Evolutionary conservation across 306 rosid species (phyloP).

Genomic region (Carpinus viminea): DNA sequence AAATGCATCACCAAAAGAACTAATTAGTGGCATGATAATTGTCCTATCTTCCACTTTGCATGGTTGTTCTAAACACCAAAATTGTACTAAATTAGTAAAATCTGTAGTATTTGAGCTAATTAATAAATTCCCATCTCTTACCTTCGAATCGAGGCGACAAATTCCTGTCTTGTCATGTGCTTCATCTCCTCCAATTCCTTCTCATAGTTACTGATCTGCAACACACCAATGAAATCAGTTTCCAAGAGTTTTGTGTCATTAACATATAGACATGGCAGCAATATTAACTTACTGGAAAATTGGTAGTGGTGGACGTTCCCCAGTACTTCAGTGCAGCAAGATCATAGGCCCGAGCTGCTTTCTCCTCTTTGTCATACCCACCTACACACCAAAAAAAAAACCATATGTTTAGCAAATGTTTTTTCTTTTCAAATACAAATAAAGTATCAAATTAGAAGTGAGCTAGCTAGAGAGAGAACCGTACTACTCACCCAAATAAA

Average conservation of each 20-base stretch:
- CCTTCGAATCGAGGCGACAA: constrained; percentile 98
- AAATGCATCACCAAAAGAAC: constrained; percentile 16
- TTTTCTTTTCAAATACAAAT: background rate
- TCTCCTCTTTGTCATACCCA: constrained; percentile 99
- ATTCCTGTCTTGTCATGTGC: constrained; percentile 98
- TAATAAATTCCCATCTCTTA: constrained; percentile 1
- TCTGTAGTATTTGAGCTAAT: background rate
- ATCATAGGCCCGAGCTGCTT: constrained; percentile 99
- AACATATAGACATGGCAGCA: background rate
- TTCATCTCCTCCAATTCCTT: constrained; percentile 97
- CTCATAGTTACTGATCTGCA: constrained; percentile 86
- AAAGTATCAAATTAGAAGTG: background rate
- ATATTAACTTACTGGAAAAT: constrained; percentile 67
- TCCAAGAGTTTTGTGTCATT: background rate
- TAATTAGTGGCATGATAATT: background rate
- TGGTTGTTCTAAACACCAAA: background rate
- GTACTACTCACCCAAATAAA: constrained; percentile 64
- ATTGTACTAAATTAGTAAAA: background rate
- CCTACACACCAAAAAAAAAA: constrained; percentile 40
- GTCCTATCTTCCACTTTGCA: background rate
- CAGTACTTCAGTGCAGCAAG: constrained; percentile 96
- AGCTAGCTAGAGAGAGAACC: background rate
- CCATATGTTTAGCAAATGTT: background rate
- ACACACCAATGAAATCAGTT: constrained; percentile 2
- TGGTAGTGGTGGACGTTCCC: constrained; percentile 98